Evolutionary conservation across 345 rosid genomes (phyloP), one percentile per base, ranked within the genome.

Genomic region (Populus davidiana): DNA sequence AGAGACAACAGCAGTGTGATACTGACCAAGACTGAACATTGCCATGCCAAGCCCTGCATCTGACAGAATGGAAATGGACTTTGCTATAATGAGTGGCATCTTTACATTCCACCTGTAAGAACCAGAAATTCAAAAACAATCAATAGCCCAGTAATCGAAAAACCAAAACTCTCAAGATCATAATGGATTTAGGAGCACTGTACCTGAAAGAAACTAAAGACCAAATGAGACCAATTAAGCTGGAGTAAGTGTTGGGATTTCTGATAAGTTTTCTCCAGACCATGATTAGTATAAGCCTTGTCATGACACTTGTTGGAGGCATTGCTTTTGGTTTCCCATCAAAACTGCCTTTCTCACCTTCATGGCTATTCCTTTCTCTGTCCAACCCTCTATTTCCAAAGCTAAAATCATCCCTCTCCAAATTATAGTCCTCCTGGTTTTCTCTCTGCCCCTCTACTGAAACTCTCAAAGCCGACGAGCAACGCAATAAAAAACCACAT

Each of bases 1-100:
- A 59, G 29, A 10, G 64, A 59, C 63, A n/a, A n/a, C 29, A 59
- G 11, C 5, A 59, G 62, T 47, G 18, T 17, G 67, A 47, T 31
- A 90, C 99, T 94, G 89, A 96, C 99, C 99, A 41, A 96, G 98
- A 87, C 99, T 96, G 92, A 96, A 96, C 99, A 96, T 96, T 76
- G 99, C 99, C 99, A 96, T 94, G 95, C 99, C 99, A 71, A 96
- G 95, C 69, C 99, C 99, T 80, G 99, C 99, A 89, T 96, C 98
- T 85, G 99, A 96, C 86, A 96, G 94, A 74, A 96, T 96, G 71
- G 99, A 89, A 76, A 96, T 96, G 83, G 99, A 96, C 84, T 92
- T 89, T 20, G 99, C 97, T 83, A 96, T 83, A 27, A 96, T 91
- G 49, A 94, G 95, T 77, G 99, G 99, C 99, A 96, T 93, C 84